Evolutionary conservation across 2,329 filamentous ascomycete genomes (phyloP), one percentile per base, ranked within the genome.

Genomic region (Bertia moriformis): DNA sequence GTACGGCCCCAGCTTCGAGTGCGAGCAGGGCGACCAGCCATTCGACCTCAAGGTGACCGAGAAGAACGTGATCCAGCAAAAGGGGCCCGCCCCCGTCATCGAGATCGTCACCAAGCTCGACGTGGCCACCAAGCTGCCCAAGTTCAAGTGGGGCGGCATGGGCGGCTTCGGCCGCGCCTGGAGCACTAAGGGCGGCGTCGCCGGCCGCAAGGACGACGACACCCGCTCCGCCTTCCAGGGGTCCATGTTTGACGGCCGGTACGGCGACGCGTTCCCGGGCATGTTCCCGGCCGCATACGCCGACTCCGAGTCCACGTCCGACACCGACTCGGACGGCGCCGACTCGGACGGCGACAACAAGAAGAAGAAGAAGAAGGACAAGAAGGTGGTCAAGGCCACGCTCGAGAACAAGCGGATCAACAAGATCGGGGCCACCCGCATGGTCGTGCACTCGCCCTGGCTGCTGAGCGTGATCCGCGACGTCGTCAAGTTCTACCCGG

Each of bases 401-500:
- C 22, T 27, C 22, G 22, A 27, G 22, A 27, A 27, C 22, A 27
- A 27, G 22, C 22, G 22, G 22, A 27, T 27, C 22, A 27, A 27
- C 22, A 27, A 27, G 22, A 27, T 27, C 22, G n/a, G n/a, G 7
- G 22, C 7, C 22, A 27, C 22, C 22, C 22, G 22, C 22, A 27
- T 27, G 22, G 22, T 27, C 22, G 22, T 27, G 7, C 22, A 27
- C 22, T 27, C 22, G 22, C 22, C 22, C 22, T 27, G 22, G 22
- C 22, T 27, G 7, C 22, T 27, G 7, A 10, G 7, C n/a, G 22
- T 27, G 22, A 27, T 27, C n/a, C 22, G 22, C 7, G 22, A 27
- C 7, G 50, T 54, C 4, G 50, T 53, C 3, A 19, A 46, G 14
- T 53, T 52, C 38, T 54, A 53, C 32, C 51, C 52, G 0, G 37